Conservation (phyloP, 768 basidiomycete species). For the Lanmaoa rubissima region DNA sequence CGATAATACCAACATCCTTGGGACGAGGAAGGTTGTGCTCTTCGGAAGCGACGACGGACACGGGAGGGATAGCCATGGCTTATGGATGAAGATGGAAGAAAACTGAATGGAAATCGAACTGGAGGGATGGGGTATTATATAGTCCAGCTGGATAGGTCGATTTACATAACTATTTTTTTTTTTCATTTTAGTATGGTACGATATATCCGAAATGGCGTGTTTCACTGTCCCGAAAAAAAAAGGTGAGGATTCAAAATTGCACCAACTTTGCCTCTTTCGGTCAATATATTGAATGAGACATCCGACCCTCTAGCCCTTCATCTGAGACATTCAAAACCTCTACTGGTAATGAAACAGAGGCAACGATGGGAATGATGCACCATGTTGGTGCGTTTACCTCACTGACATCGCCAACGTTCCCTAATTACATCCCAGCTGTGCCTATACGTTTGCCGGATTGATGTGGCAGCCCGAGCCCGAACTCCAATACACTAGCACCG, state of each 20-base stretch:
- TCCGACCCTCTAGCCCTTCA: background rate
- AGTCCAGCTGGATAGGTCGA: background rate
- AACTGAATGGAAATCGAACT: background rate
- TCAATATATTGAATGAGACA: background rate
- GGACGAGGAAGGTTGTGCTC: conserved; percentile 50
- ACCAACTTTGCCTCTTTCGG: background rate
- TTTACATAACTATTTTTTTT: conserved; percentile 28
- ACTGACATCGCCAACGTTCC: background rate
- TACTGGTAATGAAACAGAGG: background rate
- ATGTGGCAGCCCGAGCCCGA: background rate
- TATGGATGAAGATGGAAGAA: background rate
- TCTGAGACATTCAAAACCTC: conserved; percentile 6
- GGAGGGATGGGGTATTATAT: conserved; percentile 23
- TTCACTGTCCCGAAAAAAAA: conserved; percentile 18
- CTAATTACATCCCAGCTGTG: background rate
- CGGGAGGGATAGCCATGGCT: conserved; percentile 28
- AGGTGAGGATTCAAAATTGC: background rate
- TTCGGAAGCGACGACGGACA: conserved; percentile 7
- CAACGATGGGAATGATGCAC: background rate
- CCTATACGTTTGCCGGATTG: background rate
- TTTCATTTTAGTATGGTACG: conserved; percentile 29
- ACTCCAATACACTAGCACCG: background rate
- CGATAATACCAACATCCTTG: conserved; percentile 92
- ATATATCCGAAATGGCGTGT: conserved; percentile 28
- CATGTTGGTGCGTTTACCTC: background rate